phyloP scores from a whole-genome alignment of 306 rosid species.

The Dryas octopetala region DNA sequence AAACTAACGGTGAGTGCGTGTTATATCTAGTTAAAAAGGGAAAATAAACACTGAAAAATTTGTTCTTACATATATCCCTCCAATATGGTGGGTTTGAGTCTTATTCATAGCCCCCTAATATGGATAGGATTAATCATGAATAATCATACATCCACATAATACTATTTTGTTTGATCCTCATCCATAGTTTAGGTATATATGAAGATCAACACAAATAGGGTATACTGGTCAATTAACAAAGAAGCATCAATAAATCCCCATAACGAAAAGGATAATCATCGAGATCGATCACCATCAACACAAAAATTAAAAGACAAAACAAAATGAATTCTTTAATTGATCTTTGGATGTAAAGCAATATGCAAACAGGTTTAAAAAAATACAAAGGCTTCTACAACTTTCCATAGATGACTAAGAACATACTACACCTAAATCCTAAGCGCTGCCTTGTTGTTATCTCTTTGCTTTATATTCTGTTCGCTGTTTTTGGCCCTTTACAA shows the following conservation, averaged over 20 bases:
- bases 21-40: too few relatives aligned
- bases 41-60: not conserved
- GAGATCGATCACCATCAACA: not conserved
- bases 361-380: not conserved
- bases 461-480: not conserved
- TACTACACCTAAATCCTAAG: conserved; percentile 8
- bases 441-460: conserved; percentile 2
- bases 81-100: conserved; percentile 4
- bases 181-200: not conserved
- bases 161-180: not conserved
- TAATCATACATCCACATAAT: too few relatives aligned
- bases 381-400: conserved; percentile 14
- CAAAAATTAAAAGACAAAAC: not conserved
- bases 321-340: not conserved
- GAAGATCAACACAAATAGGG: not conserved
- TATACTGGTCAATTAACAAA: not conserved
- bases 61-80: not conserved
- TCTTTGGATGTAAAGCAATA: not conserved
- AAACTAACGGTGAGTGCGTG: too few relatives aligned
- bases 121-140: not conserved
- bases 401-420: not conserved
- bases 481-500: conserved; percentile 7
- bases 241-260: not conserved
- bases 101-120: not conserved
- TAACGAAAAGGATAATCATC: not conserved